Base-by-base conservation (phyloP, 345 rosid species). In the Camelina laxa region DNA sequence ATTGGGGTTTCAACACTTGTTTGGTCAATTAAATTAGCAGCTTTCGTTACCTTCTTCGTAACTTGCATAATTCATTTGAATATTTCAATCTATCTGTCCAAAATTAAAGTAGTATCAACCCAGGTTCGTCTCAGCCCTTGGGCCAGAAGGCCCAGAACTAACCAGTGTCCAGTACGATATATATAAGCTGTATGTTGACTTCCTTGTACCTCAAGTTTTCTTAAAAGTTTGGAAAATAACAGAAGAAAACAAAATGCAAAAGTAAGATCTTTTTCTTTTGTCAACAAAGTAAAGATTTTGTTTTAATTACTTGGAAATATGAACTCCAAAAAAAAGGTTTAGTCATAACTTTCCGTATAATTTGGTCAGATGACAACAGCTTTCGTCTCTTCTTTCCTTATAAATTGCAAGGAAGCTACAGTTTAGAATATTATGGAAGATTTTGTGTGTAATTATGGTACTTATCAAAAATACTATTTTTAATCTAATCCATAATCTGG, bases 131-230 rank as follows among this genome's bases (percentile, higher is more conserved):
- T 21, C 54, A 45, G n/a, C 16, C 56, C n/a, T 27, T 64, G 15
- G 21, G 15, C 67, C 9, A 8, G 9, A 58, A 15, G 21, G 38
- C 14, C 67, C 9, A 8, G 9, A 58, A 15, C 58, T 60, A 60
- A 24, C 30, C 30, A 24, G 30, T 24, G 30, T 24, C 30, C 30
- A 24, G 30, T 24, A 4, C 30, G 2, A 4, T 15, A 1, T 12
- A 12, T 31, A 14, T 14, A 0, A 7, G 27, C 7, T 55, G 16
- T 49, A 4, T 15, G 13, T 38, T 38, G 8, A 45, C 42, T 75
- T 75, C 2, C 79, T 67, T 75, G 74, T n/a, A 8, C 20, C 49
- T 24, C 69, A 75, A 68, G 79, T 39, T 20, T 75, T 39, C 55
- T 38, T 3, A 2, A 17, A 47, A 35, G 7, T 30, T 5, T 15